Evolutionary conservation across 768 basidiomycete genomes (phyloP), one percentile per base, ranked within the genome.

Genomic region (Plicaturopsis crispa): DNA sequence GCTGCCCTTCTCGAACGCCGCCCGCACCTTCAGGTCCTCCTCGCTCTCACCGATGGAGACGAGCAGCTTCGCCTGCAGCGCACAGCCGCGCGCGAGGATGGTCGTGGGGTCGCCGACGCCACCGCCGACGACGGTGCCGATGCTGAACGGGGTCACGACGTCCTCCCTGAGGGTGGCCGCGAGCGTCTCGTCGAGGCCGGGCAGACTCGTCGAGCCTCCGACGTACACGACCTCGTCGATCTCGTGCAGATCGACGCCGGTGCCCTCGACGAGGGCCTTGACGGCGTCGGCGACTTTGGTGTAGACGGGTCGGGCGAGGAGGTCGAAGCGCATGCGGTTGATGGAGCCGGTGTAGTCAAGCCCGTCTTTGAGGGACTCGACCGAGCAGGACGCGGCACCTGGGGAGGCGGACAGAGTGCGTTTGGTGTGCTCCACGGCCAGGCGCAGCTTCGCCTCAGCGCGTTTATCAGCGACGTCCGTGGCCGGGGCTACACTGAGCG

Each of bases 371-470:
- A 99, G 73, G 0, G 85, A 88, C 61, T 96, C 92, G 47, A 99
- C 86, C 12, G 86, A 84, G 61, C 90, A 89, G 1, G 87, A 86
- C 2, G 90, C 92, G 1, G 91, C 87, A 11, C 84, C 84, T 3
- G 83, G 74, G 4, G 82, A 84, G 1, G 94, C 93, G 36, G 80
- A 82, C 47, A 98, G 70, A 0, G 90, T 91, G 47, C 92, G 80
- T 64, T 97, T 99, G 20, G 91, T 94, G 56, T 91, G 84, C 55
- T 97, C 92, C 39, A 96, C 78, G 5, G 92, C 90, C 16, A 98
- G 77, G 7, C 84, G 76, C 19, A 99, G 78, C 55, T 93, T 94
- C n/a, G 90, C 87, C 52, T 90, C 84, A 1, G 93, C 88, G 17
- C 96, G 86, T 51, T 78, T 70, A 61, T 92, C 85, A 22, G 67